phyloP scores from a whole-genome alignment of 495 filamentous ascomycete genomes.

The Xylaria longipes region DNA sequence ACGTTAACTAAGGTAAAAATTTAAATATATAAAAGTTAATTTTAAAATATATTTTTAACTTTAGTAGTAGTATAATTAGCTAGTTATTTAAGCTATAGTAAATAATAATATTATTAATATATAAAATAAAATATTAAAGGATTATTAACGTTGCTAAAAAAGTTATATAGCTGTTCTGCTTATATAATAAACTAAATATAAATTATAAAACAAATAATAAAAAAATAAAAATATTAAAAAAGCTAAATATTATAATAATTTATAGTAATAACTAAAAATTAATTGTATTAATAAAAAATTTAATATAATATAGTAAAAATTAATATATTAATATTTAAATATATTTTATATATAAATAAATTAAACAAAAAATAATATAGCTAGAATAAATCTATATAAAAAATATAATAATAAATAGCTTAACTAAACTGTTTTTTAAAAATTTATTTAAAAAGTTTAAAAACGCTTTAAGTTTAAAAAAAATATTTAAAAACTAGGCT shows the following conservation, averaged over 20 bases:
- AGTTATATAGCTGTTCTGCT: not conserved
- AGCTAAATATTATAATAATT: constrained; percentile 1
- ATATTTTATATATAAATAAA: not conserved
- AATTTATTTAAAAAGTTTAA: constrained; percentile 7
- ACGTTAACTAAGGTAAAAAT: not conserved
- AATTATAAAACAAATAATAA: not conserved
- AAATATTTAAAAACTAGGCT: not conserved
- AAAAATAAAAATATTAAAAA: not conserved
- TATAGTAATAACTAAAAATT: not conserved
- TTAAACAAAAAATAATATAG: not conserved
- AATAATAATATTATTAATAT: not conserved
- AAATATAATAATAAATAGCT: not conserved
- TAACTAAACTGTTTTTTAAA: not conserved
- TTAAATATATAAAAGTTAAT: constrained; percentile 2
- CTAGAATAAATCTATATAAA: not conserved
- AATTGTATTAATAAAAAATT: not conserved
- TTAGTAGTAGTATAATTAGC: not conserved
- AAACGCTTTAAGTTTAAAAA: not conserved
- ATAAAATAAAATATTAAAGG: not conserved
- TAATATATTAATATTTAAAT: constrained; percentile 2
- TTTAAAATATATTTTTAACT: constrained; percentile 1
- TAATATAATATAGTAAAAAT: constrained; percentile 1
- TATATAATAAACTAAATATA: not conserved
- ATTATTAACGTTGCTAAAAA: not conserved
- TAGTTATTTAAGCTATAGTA: not conserved